Evolutionary conservation across 2,329 filamentous ascomycete species (phyloP), one percentile per base, ranked within the genome.

Genomic region (Xylaria sp.): DNA sequence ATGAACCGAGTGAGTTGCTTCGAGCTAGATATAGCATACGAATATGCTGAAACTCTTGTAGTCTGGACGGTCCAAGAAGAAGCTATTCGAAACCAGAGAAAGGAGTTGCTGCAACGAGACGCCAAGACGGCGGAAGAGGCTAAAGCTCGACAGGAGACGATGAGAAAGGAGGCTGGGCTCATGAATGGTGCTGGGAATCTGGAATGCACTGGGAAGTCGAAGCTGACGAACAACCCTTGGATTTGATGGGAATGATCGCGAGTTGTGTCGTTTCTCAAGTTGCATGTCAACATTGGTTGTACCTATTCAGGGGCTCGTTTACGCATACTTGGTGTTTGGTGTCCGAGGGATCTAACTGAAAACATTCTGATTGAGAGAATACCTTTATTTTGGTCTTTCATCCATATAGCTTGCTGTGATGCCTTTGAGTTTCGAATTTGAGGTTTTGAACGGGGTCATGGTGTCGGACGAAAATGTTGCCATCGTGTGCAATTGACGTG

Each of bases 1-100:
- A 96, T 71, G 96, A 93, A 77, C 90, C 90, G 48, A 96, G 92
- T 96, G 1, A 42, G 37, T 3, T 42, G 11, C 9, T 11, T 13
- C 9, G 4, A 13, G 9, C 35, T 37, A 37, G 35, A 37, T 37
- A 37, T 5, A 10, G 35, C 35, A 37, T 37, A 37, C 35, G 35
- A 37, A 37, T 16, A 30, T 30, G 4, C 23, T 30, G 54, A 49
- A 61, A 78, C 3, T 8, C 9, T 16, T 16, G 9, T 13, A 42
- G 76, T 80, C 62, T 80, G 78, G 78, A 69, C 73, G 52, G 77
- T 75, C 4, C 76, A 76, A 11, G 75, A 75, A 54, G 74, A 76
- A 58, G 76, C 71, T 9, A 70, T 72, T 35, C 69, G 70, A n/a
- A 75, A 73, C 59, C 64, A 61, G 10, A 72, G 68, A 49, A 70